Base-by-base conservation (phyloP, 202 grass and related monocot species). In the Bolboschoenoplectus hybrid region DNA sequence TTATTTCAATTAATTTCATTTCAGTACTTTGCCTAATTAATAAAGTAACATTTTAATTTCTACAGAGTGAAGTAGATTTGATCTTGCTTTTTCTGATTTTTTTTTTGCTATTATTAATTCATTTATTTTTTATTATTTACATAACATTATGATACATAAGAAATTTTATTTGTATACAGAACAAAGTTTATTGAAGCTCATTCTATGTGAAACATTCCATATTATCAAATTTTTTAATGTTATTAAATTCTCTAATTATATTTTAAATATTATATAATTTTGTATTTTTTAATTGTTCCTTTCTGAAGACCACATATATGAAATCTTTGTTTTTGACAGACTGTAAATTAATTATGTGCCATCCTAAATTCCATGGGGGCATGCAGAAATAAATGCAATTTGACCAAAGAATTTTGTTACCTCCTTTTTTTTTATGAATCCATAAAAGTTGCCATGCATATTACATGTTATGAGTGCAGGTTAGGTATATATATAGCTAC, bases 341-440 rank as follows among this genome's bases (percentile, higher is more conserved):
- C 3, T 47, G 49, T 77, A 34, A 50, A 51, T 51, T 26, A 26
- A 26, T 26, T 26, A 26, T 26, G 2, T 49, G 69, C 43, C 17
- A 49, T 26, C 45, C 44, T 0, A 74, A 49, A 74, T 74, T 74
- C 7, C 1, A 50, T 12, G 45, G 49, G 49, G 6, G 26, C 72
- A 76, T 53, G 10, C n/a, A 77, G 72, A 77, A 56, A 74, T 52
- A 53, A 75, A 77, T 77, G 73, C 73, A 77, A 55, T 39, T 77
- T 77, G 73, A 77, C 50, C 50, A 77, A 8, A 56, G 20, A 38
- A 77, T 77, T 26, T 60, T 58, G 74, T 40, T 79, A 41, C 35
- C 16, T 79, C 41, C 32, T 14, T 26, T 9, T 39, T 39, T 57
- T 35, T 57, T 58, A 34, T 57, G 52, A 80, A 60, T 41, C 53